Base-by-base conservation (phyloP, 2,329 filamentous ascomycete genomes). In the Biscogniauxia sp. region DNA sequence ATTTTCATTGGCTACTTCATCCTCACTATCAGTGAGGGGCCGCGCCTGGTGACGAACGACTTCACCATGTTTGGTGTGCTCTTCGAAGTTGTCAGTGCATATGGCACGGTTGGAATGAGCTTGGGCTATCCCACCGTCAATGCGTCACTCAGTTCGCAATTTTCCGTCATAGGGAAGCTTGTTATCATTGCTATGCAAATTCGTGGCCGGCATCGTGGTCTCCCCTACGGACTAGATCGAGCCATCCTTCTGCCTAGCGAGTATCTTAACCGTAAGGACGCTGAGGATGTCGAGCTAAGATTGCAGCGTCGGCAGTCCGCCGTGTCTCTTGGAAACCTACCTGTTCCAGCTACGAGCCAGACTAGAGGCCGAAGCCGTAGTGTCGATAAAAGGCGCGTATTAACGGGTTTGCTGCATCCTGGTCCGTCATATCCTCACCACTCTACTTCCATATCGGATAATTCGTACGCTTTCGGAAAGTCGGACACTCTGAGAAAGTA, bases 1-100 rank as follows among this genome's bases (percentile, higher is more conserved):
- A 90, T 99, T 60, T 97, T 96, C 72, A 75, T 98, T 20, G 95
- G 95, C 0, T 87, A 96, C 68, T 99, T 99, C 77, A 85, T 98
- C 73, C 90, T 99, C 70, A 84, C 90, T 62, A 97, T 99, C 69
- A 88, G 91, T 28, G 96, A 99, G 77, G 94, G 93, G 3, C 60
- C 70, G 7, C 86, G 88, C 17, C 80, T 99, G 13, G 80, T 90
- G 71, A 83, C 70, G 2, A 75, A 76, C 32, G 78, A 88, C 3
- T 91, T 93, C 69, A 84, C 86, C 60, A 78, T 91, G 73, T 93
- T 91, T 72, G 78, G 82, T 6, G 80, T 88, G 5, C 81, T 97
- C 2, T 97, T 97, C 69, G 93, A 97, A 73, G 87, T 96, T 53
- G 87, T 97, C 62, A 94, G 90, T 59, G 93, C 93, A 1, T 97